phyloP scores from a whole-genome alignment of 176 grass and related monocot species.

The Aegilops umbellulata region DNA sequence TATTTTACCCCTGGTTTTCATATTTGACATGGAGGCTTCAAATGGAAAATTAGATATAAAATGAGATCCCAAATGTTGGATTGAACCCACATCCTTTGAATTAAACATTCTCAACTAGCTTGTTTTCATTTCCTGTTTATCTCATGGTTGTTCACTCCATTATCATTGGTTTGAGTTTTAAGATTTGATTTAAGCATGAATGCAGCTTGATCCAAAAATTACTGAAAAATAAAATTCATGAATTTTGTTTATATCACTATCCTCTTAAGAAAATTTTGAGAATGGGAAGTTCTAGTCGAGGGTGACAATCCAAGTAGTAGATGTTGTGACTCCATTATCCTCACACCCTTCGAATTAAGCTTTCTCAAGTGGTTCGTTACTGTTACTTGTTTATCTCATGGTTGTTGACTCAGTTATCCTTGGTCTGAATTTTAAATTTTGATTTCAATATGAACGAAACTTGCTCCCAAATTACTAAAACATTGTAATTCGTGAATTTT shows the following conservation, averaged over 20 bases:
- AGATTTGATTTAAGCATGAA: neutral
- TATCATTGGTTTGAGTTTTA: neutral
- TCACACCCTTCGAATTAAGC: neutral
- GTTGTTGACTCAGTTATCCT: neutral
- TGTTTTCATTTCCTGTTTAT: neutral
- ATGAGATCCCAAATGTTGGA: neutral
- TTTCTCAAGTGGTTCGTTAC: neutral
- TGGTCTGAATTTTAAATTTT: neutral
- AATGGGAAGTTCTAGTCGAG: neutral
- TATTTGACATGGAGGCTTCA: neutral
- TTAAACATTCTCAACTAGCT: neutral
- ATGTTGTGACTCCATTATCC: neutral
- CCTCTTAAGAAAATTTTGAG: neutral
- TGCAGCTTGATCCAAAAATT: neutral
- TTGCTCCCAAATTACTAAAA: neutral
- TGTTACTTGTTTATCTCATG: neutral
- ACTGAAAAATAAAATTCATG: neutral
- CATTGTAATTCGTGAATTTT: neutral
- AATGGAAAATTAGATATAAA: conserved; percentile 1
- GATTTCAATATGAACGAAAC: neutral
- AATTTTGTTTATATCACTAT: neutral
- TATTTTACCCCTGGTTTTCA: neutral
- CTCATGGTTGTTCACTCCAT: neutral
- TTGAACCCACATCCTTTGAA: neutral
- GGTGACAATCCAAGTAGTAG: neutral